Base-by-base conservation (phyloP, 176 grass and related monocot genomes). In the Rhipidocladum racemiflorum region DNA sequence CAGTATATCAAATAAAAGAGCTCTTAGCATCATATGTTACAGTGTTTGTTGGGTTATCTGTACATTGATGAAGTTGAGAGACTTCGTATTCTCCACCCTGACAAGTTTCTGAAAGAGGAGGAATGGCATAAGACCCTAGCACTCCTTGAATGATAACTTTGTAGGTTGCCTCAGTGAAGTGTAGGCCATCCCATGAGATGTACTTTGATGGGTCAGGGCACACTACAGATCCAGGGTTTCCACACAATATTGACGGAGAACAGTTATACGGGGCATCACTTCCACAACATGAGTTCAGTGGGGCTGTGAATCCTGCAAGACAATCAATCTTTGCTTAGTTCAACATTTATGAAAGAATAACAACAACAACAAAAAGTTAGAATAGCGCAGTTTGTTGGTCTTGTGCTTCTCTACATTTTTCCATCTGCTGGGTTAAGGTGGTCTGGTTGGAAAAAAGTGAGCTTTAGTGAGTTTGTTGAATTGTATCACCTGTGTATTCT, bases 141-240 rank as follows among this genome's bases (percentile, higher is more conserved):
- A 97, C 83, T 44, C 88, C 91, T 70, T 91, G 90, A 78, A 92
- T 90, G 38, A 97, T 74, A 32, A 93, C 64, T 76, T 91, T 93
- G 65, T 97, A 97, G 46, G 84, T 85, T 12, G 90, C 86, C 62
- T 97, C 93, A 0, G 93, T 97, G 73, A 97, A 90, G 83, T 97
- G 93, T 32, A 97, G 85, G 17, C 93, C 91, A 76, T 97, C 93
- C 93, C 93, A 97, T 68, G 93, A 97, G 51, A 88, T 77, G 75
- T 97, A 97, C 70, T 83, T 89, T 34, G 91, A 97, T 55, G 93
- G 88, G 38, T 97, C 77, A 39, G 85, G 32, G 64, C 91, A 97
- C 38, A 97, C 71, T 0, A 55, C 49, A 61, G 93, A 91, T 70
- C 87, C 91, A 66, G 90, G 90, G 14, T 82, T 42, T 66, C 93